phyloP scores from a whole-genome alignment of 179 eudicot species.

The Camellia oleifera region DNA sequence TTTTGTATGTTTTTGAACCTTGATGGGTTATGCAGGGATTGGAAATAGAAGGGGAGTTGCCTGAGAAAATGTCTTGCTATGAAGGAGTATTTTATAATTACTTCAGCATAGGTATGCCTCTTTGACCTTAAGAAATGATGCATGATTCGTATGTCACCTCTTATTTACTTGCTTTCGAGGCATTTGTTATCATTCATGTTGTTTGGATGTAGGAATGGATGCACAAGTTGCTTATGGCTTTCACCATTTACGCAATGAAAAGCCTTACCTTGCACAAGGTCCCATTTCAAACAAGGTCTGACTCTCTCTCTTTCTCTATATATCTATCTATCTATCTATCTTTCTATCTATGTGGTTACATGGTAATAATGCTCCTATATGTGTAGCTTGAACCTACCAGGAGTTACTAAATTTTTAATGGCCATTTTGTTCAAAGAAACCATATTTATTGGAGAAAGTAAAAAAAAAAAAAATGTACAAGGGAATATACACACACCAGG shows the following conservation, averaged over 20 bases:
- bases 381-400: background rate
- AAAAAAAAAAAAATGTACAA: background rate
- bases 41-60: constrained; percentile 52
- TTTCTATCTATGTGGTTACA: background rate
- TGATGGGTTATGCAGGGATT: constrained; percentile 51
- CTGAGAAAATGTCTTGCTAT: constrained; percentile 72
- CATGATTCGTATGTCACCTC: background rate
- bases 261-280: constrained; percentile 94
- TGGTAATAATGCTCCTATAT: background rate
- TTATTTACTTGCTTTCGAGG: background rate
- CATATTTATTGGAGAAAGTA: background rate
- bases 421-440: background rate
- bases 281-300: constrained; percentile 89
- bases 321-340: constrained; percentile 15
- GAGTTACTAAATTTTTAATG: background rate
- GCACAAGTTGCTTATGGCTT: constrained; percentile 98
- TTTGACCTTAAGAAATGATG: background rate
- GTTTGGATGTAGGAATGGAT: constrained; percentile 75
- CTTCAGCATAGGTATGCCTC: constrained; percentile 78
- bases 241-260: constrained; percentile 89
- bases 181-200: background rate
- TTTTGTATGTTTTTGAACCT: constrained; percentile 5
- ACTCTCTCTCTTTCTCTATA: constrained; percentile 4
- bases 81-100: constrained; percentile 95
- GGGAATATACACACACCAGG: background rate